phyloP scores from a whole-genome alignment of 208 protist species.

The Porcisia deanei region DNA sequence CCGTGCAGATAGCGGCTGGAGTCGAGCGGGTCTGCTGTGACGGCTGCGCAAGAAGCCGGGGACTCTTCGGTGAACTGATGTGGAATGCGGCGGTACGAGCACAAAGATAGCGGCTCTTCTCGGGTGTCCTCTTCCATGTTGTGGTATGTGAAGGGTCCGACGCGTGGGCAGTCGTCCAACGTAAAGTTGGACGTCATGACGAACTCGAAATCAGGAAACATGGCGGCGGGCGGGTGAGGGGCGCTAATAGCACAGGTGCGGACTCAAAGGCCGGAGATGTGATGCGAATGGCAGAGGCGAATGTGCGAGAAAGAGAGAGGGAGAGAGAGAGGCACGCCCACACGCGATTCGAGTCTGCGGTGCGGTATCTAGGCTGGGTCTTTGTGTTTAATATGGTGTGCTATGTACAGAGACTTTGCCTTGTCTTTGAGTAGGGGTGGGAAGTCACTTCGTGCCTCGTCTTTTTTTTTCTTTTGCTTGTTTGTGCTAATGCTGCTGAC shows the following conservation, averaged over 20 bases:
- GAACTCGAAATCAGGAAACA: conserved; percentile 73
- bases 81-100: conserved; percentile 27
- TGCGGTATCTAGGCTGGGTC: too few relatives aligned
- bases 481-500: background rate
- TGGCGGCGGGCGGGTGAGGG: conserved; percentile 8
- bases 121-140: conserved; percentile 35
- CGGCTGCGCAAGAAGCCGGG: conserved; percentile 52
- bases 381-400: background rate
- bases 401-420: background rate
- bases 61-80: conserved; percentile 21
- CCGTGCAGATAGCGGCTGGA: conserved; percentile 59
- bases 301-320: background rate
- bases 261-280: background rate
- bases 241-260: background rate
- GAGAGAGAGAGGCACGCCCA: background rate
- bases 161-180: conserved; percentile 71
- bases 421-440: background rate
- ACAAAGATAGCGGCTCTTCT: conserved; percentile 23
- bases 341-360: background rate
- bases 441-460: background rate
- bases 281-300: background rate
- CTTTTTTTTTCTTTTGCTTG: background rate
- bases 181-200: conserved; percentile 77
- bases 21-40: conserved; percentile 80
- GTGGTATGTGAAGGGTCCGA: conserved; percentile 88